Evolutionary conservation across 371 early-diverging fungal species (phyloP).

Genomic region (Rhizopus delemar): DNA sequence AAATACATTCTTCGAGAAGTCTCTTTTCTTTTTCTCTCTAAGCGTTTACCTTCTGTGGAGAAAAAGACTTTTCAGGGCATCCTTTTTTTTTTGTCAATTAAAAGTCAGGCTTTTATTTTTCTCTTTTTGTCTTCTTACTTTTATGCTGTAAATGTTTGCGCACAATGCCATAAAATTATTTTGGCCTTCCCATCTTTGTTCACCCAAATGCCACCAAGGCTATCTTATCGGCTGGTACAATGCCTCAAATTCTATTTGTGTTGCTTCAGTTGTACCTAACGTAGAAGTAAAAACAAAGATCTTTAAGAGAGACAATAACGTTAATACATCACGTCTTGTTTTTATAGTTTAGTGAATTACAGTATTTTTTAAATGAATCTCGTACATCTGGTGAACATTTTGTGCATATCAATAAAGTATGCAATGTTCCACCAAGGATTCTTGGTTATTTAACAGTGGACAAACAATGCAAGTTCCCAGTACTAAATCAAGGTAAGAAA

Average conservation of each 20-base stretch:
- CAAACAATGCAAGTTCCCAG: background rate
- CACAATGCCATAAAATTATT: constrained; percentile 41
- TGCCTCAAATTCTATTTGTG: constrained; percentile 29
- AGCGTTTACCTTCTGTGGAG: background rate
- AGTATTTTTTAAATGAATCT: constrained; percentile 28
- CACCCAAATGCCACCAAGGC: constrained; percentile 30
- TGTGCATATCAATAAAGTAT: constrained; percentile 37
- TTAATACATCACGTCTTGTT: too few relatives aligned
- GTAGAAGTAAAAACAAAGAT: constrained; percentile 26
- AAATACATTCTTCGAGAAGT: background rate
- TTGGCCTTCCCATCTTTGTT: constrained; percentile 52
- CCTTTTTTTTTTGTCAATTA: background rate
- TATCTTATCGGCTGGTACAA: constrained; percentile 50
- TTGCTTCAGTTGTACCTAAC: constrained; percentile 40
- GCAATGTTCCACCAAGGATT: constrained; percentile 37
- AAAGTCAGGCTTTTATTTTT: background rate
- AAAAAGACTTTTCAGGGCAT: background rate
- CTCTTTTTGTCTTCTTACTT: background rate
- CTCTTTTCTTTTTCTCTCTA: background rate
- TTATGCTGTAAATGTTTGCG: constrained; percentile 8
- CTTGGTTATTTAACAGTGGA: constrained; percentile 29
- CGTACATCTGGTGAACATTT: constrained; percentile 32
- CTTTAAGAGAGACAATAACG: too few relatives aligned
- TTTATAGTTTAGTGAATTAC: constrained; percentile 30
- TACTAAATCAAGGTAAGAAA: constrained; percentile 11